These are phyloP conservation scores for Sphenostylis stenocarpa DNA, from an alignment of 306 rosid genomes.

Conservation along the genomic window DNA sequence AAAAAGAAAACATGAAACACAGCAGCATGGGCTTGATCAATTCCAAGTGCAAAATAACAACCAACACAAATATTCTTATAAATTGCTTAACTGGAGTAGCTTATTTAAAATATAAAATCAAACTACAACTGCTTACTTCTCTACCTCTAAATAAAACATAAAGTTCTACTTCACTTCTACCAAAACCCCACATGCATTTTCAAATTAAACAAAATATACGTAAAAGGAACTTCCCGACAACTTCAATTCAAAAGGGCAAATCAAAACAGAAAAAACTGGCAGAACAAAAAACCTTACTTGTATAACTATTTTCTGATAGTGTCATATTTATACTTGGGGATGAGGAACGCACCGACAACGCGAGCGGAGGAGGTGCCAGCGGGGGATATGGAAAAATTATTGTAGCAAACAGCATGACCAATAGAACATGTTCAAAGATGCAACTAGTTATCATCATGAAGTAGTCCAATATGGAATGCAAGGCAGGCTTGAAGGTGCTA, in stretches of 20 bases:
- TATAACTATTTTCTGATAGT: conserved; percentile 68
- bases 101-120: conserved; percentile 1
- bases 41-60: not conserved
- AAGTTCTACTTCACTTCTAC: not conserved
- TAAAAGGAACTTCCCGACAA: not conserved
- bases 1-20: conserved; percentile 20
- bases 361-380: conserved; percentile 35
- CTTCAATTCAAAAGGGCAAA: not conserved
- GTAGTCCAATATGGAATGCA: conserved; percentile 13
- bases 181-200: not conserved
- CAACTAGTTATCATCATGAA: conserved; percentile 4
- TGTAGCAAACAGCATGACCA: not conserved
- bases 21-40: conserved; percentile 18
- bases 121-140: not conserved
- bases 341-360: conserved; percentile 55
- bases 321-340: conserved; percentile 68
- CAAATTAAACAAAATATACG: not conserved
- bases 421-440: conserved; percentile 4
- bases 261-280: not conserved
- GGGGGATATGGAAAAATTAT: not conserved
- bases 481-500: not conserved
- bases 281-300: conserved; percentile 44
- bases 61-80: conserved; percentile 3
- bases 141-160: not conserved
- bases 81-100: not conserved